These are phyloP conservation scores for Lipomyces sp. DNA, from an alignment of 805 yeast genomes.

Conservation along the genomic window DNA sequence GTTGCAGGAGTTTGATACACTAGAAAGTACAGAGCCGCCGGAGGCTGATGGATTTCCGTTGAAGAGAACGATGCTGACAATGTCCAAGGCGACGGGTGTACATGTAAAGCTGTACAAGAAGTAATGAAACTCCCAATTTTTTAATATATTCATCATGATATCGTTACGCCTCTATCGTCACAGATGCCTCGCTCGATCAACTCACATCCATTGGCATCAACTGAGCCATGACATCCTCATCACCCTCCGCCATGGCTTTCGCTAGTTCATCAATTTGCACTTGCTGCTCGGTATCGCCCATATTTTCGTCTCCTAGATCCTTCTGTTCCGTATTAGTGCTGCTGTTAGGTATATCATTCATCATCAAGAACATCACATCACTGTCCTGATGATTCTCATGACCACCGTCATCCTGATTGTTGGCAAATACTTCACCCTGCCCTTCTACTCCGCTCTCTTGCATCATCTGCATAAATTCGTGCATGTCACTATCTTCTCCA, in stretches of 20 bases:
- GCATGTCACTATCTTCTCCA: conserved; percentile 17
- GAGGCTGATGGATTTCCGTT: conserved; percentile 22
- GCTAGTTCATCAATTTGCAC: conserved; percentile 4
- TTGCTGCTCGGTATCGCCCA: not conserved
- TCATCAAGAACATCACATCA: conserved; percentile 7
- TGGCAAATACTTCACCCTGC: not conserved
- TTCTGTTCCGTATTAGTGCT: not conserved
- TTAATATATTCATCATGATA: no score
- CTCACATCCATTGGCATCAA: conserved; percentile 5
- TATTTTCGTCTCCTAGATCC: not conserved
- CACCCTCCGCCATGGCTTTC: not conserved
- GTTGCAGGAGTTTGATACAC: conserved; percentile 43
- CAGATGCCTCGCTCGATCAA: not conserved
- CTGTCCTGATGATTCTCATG: not conserved
- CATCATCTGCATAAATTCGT: conserved; percentile 30
- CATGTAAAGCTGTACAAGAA: conserved; percentile 16
- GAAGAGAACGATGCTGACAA: conserved; percentile 23
- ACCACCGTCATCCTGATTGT: not conserved
- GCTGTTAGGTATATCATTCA: not conserved
- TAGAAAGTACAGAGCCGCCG: conserved; percentile 28
- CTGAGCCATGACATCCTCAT: conserved; percentile 1
- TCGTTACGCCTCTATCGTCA: no score
- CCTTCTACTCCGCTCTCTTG: not conserved
- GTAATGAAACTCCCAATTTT: not conserved
- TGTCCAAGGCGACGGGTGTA: conserved; percentile 23